These are phyloP conservation scores for Dryas integrifolia DNA, from an alignment of 331 rosid genomes.

Conservation along the genomic window DNA sequence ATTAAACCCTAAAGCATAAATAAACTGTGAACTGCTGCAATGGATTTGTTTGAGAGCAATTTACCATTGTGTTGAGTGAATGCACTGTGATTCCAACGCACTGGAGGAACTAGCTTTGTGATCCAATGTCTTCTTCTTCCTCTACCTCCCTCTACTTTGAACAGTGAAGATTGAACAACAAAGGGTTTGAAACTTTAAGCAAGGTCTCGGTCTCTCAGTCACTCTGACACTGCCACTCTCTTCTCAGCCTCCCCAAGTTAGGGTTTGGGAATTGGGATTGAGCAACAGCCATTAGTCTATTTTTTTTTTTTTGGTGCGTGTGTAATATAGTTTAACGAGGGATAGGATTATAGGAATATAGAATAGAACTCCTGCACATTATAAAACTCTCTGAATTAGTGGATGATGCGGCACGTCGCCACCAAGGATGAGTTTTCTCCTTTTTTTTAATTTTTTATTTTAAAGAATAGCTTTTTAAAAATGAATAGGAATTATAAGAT, in stretches of 20 bases:
- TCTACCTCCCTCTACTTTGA: neutral
- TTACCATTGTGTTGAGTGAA: neutral
- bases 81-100: neutral
- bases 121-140: neutral
- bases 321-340: no score
- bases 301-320: neutral
- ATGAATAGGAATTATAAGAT: no score
- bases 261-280: slow-evolving; percentile 15
- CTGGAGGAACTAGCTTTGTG: neutral
- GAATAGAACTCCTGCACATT: no score
- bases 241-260: neutral
- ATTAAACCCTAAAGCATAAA: neutral
- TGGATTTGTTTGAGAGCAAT: neutral
- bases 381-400: no score
- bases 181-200: no score
- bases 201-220: no score
- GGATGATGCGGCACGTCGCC: neutral
- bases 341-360: neutral
- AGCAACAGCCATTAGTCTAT: neutral
- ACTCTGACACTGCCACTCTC: neutral
- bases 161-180: neutral
- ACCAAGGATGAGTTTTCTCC: neutral
- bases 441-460: no score
- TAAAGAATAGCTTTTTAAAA: no score
- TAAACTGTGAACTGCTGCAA: neutral